Percentiles rank a stretch among this genome's conserved stretches.
These are phyloP conservation scores for Colletotrichum truncatum DNA, from an alignment of 2,329 filamentous ascomycete species.

Conservation along the genomic window DNA sequence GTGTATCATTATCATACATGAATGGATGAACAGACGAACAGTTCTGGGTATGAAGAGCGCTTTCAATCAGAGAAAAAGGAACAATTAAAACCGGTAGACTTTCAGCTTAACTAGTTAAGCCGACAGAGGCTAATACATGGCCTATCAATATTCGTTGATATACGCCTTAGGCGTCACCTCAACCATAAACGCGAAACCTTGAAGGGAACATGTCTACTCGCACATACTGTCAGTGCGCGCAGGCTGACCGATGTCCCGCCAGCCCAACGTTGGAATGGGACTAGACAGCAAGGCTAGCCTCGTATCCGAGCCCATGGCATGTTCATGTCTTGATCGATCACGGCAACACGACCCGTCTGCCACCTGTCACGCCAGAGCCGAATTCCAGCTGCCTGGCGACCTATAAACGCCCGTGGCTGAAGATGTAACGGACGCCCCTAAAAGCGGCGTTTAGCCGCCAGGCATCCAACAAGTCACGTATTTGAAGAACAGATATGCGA, in stretches of 20 bases:
- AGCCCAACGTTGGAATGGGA: not conserved
- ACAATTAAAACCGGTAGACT: too few relatives aligned
- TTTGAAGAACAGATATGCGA: not conserved
- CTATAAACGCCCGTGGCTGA: not conserved
- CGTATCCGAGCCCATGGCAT: not conserved
- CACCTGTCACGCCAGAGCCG: not conserved
- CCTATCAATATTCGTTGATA: not conserved
- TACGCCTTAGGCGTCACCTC: not conserved
- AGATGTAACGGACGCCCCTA: not conserved
- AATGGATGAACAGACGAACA: slow-evolving; percentile 3
- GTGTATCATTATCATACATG: slow-evolving; percentile 24
- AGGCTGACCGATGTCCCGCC: not conserved
- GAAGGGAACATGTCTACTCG: too few relatives aligned
- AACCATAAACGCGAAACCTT: too few relatives aligned
- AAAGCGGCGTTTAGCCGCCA: not conserved
- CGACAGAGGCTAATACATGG: too few relatives aligned
- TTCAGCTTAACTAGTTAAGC: too few relatives aligned
- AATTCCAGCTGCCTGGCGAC: slow-evolving; percentile 10
- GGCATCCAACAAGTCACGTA: not conserved
- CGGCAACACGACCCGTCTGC: not conserved
- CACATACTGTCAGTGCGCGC: not conserved
- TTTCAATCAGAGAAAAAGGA: not conserved
- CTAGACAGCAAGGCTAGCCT: not conserved
- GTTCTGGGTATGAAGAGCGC: not conserved
- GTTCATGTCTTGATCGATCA: not conserved